A percentile compares a stretch with the other conserved stretches of the same genome.
phyloP scores from a whole-genome alignment of 257 asterid species.

The Linderniella brevidens region DNA sequence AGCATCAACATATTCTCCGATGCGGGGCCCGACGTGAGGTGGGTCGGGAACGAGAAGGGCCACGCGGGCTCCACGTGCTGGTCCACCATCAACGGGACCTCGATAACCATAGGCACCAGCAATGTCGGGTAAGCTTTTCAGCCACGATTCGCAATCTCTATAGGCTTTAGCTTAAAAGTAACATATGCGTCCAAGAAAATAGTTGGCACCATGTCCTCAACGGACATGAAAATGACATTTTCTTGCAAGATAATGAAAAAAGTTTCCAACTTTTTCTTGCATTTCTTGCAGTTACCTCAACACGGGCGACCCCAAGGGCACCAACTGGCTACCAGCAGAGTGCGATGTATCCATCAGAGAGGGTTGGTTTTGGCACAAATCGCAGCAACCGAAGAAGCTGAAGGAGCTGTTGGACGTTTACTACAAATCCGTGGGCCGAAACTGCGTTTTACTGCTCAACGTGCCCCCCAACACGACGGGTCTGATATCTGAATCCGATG shows the following conservation, averaged over 20 bases:
- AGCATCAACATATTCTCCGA: slow-evolving; percentile 82
- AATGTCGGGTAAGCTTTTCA: slow-evolving; percentile 12
- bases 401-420: slow-evolving; percentile 44
- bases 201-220: background rate
- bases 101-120: slow-evolving; percentile 56
- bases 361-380: slow-evolving; percentile 95
- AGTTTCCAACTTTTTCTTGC: background rate
- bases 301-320: slow-evolving; percentile 70
- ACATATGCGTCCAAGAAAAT: too few relatives aligned
- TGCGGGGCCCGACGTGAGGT: slow-evolving; percentile 80
- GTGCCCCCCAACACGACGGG: slow-evolving; percentile 84
- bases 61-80: slow-evolving; percentile 71
- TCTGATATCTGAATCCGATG: slow-evolving; percentile 47
- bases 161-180: too few relatives aligned
- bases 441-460: slow-evolving; percentile 64
- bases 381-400: slow-evolving; percentile 49
- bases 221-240: too few relatives aligned
- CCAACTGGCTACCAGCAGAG: slow-evolving; percentile 82
- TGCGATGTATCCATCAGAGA: slow-evolving; percentile 77
- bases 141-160: too few relatives aligned
- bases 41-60: slow-evolving; percentile 88
- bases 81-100: slow-evolving; percentile 78
- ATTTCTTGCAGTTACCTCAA: slow-evolving; percentile 50
- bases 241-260: background rate
- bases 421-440: slow-evolving; percentile 88